These are phyloP conservation scores for Populus tomentosa DNA, from an alignment of 441 rosid species.

Conservation along the genomic window DNA sequence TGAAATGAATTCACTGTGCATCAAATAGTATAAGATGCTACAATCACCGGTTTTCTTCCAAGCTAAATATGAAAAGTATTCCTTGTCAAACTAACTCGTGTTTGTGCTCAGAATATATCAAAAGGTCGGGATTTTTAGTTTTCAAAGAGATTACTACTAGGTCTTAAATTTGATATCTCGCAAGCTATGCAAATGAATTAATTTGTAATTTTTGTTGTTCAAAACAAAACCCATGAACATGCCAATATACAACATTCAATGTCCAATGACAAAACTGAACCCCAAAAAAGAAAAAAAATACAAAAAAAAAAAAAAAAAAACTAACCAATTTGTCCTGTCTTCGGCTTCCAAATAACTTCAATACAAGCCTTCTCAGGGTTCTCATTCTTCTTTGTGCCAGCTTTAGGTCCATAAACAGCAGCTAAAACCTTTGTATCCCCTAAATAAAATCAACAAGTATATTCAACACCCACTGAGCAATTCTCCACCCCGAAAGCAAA, in stretches of 20 bases:
- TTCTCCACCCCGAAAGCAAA: background rate
- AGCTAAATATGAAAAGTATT: background rate
- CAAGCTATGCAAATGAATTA: background rate
- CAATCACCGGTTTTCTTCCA: background rate
- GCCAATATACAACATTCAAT: background rate
- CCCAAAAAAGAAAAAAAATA: too few species aligned
- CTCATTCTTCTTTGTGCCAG: slow-evolving; percentile 60
- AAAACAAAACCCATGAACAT: background rate
- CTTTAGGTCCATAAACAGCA: slow-evolving; percentile 91
- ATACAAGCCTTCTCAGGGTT: slow-evolving; percentile 51
- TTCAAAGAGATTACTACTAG: background rate
- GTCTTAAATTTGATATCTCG: background rate
- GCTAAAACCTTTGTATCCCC: slow-evolving; percentile 87
- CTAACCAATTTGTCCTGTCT: slow-evolving; percentile 83
- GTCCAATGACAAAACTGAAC: background rate
- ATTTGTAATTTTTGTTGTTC: background rate
- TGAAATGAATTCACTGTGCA: background rate
- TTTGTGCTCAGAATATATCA: background rate
- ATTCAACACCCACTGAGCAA: background rate
- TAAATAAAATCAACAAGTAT: slow-evolving; percentile 17
- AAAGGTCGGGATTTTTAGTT: background rate
- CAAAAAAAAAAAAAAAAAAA: background rate
- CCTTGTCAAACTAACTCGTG: background rate
- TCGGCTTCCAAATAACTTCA: slow-evolving; percentile 91
- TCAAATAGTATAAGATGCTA: background rate